phyloP scores from a whole-genome alignment of 129 eudicot genomes.

The Lonicera japonica region DNA sequence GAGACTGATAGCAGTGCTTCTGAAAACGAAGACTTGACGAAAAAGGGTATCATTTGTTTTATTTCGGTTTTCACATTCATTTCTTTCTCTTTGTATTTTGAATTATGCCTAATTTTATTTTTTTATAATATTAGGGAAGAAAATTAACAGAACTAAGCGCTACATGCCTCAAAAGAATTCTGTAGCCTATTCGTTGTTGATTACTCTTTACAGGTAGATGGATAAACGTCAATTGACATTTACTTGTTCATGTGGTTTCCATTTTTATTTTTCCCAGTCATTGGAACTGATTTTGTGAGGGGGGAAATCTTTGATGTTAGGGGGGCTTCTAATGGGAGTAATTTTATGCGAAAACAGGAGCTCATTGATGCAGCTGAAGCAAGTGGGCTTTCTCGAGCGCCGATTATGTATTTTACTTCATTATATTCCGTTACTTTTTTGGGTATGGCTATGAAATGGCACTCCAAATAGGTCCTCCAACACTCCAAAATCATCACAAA shows the following conservation, averaged over 20 bases:
- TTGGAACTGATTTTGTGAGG: constrained; percentile 5
- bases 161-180: constrained; percentile 94
- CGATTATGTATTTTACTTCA: constrained; percentile 48
- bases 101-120: background rate
- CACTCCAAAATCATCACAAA: too few relatives aligned
- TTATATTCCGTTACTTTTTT: background rate
- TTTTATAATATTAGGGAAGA: constrained; percentile 39
- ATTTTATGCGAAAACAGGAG: constrained; percentile 80
- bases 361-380: constrained; percentile 94
- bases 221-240: background rate
- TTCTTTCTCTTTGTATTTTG: background rate
- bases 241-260: background rate
- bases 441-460: too few relatives aligned
- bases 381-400: constrained; percentile 88
- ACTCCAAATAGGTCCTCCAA: too few relatives aligned
- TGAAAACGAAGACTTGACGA: constrained; percentile 39
- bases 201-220: constrained; percentile 75
- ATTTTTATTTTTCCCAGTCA: background rate
- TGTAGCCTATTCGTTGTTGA: constrained; percentile 73
- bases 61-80: background rate
- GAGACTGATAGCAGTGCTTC: constrained; percentile 35
- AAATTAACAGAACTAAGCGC: constrained; percentile 35
- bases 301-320: constrained; percentile 24
- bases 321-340: constrained; percentile 45
- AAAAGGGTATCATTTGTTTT: constrained; percentile 33